Conservation (phyloP, 768 basidiomycete genomes). For the Amanita fuliginea region DNA sequence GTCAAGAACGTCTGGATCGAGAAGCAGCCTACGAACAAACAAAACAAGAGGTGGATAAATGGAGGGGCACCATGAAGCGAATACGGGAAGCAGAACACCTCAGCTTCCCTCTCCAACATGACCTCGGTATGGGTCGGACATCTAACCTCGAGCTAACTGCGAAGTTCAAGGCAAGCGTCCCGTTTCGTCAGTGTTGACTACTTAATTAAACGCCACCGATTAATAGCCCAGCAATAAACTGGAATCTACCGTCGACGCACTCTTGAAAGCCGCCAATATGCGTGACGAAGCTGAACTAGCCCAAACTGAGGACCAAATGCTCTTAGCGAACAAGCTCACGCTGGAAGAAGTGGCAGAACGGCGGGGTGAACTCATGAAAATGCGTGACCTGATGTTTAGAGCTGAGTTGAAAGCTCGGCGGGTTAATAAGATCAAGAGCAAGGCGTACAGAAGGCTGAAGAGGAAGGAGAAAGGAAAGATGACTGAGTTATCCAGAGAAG, state of each 20-base stretch:
- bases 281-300: slow-evolving; percentile 64
- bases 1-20: slow-evolving; percentile 84
- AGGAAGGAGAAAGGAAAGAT: slow-evolving; percentile 67
- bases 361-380: slow-evolving; percentile 70
- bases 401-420: slow-evolving; percentile 87
- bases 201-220: background rate
- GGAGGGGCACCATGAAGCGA: slow-evolving; percentile 84
- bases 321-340: slow-evolving; percentile 71
- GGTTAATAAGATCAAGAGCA: slow-evolving; percentile 92
- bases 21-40: slow-evolving; percentile 94
- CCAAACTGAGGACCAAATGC: slow-evolving; percentile 58
- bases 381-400: slow-evolving; percentile 90
- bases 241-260: slow-evolving; percentile 73
- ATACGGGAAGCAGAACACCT: slow-evolving; percentile 91
- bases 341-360: slow-evolving; percentile 81
- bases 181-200: background rate
- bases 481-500: slow-evolving; percentile 19
- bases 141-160: slow-evolving; percentile 71
- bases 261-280: slow-evolving; percentile 74
- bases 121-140: slow-evolving; percentile 29
- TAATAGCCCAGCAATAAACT: slow-evolving; percentile 70
- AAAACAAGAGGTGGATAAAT: slow-evolving; percentile 86
- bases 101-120: slow-evolving; percentile 74
- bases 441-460: slow-evolving; percentile 78
- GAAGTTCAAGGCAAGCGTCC: slow-evolving; percentile 63